These are phyloP conservation scores for Carallia brachiata DNA, from an alignment of 345 rosid genomes.

Conservation along the genomic window DNA sequence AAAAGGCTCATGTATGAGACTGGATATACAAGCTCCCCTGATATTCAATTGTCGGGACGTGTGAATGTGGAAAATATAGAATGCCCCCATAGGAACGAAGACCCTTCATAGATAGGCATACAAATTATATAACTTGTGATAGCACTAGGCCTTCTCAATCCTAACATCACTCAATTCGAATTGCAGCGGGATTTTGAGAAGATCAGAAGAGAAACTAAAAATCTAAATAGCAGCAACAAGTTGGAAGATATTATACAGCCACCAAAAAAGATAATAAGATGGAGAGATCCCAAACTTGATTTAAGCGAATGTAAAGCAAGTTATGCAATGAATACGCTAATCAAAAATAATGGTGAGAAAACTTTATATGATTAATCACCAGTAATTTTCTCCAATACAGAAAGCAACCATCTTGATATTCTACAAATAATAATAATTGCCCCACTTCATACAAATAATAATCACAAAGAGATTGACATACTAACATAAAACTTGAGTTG, in stretches of 20 bases:
- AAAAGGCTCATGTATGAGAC: slow-evolving; percentile 2
- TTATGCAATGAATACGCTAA: neutral
- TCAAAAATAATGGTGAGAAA: neutral
- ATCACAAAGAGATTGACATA: neutral
- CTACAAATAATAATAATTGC: no score
- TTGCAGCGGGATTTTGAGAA: neutral
- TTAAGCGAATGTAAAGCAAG: no score
- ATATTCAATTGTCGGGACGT: no score
- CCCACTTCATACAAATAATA: neutral
- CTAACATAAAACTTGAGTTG: slow-evolving; percentile 2
- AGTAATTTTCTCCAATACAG: no score
- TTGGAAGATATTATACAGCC: neutral
- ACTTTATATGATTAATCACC: no score
- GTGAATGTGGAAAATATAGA: no score
- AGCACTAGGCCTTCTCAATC: no score
- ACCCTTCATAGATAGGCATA: no score
- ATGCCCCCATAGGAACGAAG: no score
- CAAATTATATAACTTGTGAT: no score
- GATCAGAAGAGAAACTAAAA: slow-evolving; percentile 9
- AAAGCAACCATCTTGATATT: neutral
- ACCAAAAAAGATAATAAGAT: neutral
- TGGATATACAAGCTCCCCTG: neutral
- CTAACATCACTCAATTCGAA: neutral
- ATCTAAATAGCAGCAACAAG: neutral
- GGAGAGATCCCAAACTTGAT: neutral